Percentiles rank a stretch among this genome's conserved stretches.
These are phyloP conservation scores for Escallonia herrerae DNA, from an alignment of 129 eudicot genomes.

Conservation along the genomic window DNA sequence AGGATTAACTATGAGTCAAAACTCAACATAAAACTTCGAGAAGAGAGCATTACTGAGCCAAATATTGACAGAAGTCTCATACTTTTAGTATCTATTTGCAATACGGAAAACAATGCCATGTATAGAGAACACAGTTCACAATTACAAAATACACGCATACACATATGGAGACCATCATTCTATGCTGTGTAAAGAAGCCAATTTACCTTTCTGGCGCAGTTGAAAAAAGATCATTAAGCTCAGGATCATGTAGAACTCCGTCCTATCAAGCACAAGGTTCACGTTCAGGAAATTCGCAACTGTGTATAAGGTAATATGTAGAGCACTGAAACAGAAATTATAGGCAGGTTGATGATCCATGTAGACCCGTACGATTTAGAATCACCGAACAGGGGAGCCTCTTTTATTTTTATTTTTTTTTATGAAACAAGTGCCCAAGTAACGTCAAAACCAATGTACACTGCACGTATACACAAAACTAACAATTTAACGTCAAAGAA, in stretches of 20 bases:
- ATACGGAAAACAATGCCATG: background rate
- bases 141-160: background rate
- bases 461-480: no score
- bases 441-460: no score
- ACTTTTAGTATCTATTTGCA: no score
- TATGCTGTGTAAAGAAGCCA: constrained; percentile 11
- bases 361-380: background rate
- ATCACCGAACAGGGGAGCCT: background rate
- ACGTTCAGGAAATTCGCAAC: constrained; percentile 6
- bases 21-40: no score
- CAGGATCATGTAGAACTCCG: constrained; percentile 61
- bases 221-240: constrained; percentile 85
- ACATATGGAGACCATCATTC: constrained; percentile 2
- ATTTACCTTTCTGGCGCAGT: constrained; percentile 93
- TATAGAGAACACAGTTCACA: background rate
- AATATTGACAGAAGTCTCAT: no score
- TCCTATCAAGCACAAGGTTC: constrained; percentile 52
- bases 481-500: no score
- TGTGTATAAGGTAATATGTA: constrained; percentile 9
- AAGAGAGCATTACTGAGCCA: no score
- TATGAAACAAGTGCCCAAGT: no score
- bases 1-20: no score
- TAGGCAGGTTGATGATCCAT: background rate
- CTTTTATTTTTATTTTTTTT: no score
- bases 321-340: background rate